Evolutionary conservation across 805 yeast species (phyloP).

Genomic region (Starmerella sirachaensis): DNA sequence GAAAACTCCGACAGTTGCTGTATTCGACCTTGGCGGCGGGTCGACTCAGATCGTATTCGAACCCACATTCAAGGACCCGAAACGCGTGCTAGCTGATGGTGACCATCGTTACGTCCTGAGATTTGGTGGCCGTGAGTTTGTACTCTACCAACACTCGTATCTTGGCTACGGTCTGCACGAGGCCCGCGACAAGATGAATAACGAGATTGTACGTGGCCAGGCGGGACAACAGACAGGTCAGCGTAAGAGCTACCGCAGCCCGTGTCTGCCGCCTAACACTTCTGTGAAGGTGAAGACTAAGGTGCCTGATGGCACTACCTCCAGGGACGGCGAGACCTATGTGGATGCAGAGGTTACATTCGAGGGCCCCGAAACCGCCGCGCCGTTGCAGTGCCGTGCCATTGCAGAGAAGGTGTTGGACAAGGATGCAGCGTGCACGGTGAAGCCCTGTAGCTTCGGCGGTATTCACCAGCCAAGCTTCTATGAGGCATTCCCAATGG

Average conservation of each 20-base stretch:
- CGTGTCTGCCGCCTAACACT: slow-evolving; percentile 78
- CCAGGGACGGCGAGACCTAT: slow-evolving; percentile 15
- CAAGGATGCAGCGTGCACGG: slow-evolving; percentile 65
- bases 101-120: slow-evolving; percentile 72
- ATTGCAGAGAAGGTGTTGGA: slow-evolving; percentile 72
- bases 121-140: slow-evolving; percentile 73
- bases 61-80: slow-evolving; percentile 47
- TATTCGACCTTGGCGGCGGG: slow-evolving; percentile 96
- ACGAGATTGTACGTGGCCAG: slow-evolving; percentile 43
- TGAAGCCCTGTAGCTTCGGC: slow-evolving; percentile 85
- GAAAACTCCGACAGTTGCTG: slow-evolving; percentile 83
- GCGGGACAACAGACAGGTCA: slow-evolving; percentile 30
- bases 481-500: slow-evolving; percentile 56
- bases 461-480: slow-evolving; percentile 96
- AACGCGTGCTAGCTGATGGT: slow-evolving; percentile 54
- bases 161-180: slow-evolving; percentile 92
- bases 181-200: slow-evolving; percentile 75
- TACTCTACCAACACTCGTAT: slow-evolving; percentile 86
- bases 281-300: slow-evolving; percentile 49
- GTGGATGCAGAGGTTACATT: slow-evolving; percentile 36
- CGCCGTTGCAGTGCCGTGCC: slow-evolving; percentile 75
- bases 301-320: slow-evolving; percentile 32
- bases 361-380: slow-evolving; percentile 50
- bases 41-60: slow-evolving; percentile 97
- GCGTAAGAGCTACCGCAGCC: slow-evolving; percentile 40